These are phyloP conservation scores for Pythium oligandrum DNA, from an alignment of 352 stramenopile species.

Conservation along the genomic window DNA sequence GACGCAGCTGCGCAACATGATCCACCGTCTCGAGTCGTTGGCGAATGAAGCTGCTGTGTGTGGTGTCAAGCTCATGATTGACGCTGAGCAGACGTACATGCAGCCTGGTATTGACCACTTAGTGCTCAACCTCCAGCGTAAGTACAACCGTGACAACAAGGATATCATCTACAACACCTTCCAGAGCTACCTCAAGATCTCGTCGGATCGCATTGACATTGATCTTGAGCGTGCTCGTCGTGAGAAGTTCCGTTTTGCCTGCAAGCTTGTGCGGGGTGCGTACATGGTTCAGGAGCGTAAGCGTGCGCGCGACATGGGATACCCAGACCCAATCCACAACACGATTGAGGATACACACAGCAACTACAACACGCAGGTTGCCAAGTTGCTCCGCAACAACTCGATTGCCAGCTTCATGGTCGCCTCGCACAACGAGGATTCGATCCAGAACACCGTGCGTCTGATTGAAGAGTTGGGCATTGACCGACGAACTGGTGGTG, in stretches of 20 bases:
- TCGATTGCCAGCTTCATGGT: slow-evolving; percentile 94
- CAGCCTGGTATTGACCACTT: slow-evolving; percentile 97
- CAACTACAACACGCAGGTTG: slow-evolving; percentile 91
- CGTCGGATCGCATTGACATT: slow-evolving; percentile 80
- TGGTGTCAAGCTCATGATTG: slow-evolving; percentile 94
- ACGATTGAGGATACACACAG: slow-evolving; percentile 92
- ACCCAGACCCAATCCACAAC: slow-evolving; percentile 91
- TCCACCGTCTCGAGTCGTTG: slow-evolving; percentile 76
- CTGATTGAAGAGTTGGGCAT: slow-evolving; percentile 91
- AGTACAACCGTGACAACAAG: slow-evolving; percentile 85
- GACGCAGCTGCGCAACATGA: slow-evolving; percentile 88
- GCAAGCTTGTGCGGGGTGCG: slow-evolving; percentile 96
- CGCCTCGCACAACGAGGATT: slow-evolving; percentile 96
- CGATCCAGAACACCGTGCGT: slow-evolving; percentile 90
- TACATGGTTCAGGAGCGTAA: slow-evolving; percentile 98
- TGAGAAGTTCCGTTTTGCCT: slow-evolving; percentile 92
- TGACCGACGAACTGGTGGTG: slow-evolving; percentile 52
- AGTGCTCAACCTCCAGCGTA: slow-evolving; percentile 75
- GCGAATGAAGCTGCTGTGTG: slow-evolving; percentile 61
- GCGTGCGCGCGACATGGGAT: slow-evolving; percentile 71
- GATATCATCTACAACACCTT: slow-evolving; percentile 97
- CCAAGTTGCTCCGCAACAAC: slow-evolving; percentile 88
- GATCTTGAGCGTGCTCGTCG: slow-evolving; percentile 91
- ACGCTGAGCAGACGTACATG: slow-evolving; percentile 97
- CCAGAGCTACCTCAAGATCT: slow-evolving; percentile 98